Percentiles rank a stretch among this genome's conserved stretches.
phyloP scores from a whole-genome alignment of 371 early-diverging fungal genomes.

The Thermomucor indicae-seudaticae region DNA sequence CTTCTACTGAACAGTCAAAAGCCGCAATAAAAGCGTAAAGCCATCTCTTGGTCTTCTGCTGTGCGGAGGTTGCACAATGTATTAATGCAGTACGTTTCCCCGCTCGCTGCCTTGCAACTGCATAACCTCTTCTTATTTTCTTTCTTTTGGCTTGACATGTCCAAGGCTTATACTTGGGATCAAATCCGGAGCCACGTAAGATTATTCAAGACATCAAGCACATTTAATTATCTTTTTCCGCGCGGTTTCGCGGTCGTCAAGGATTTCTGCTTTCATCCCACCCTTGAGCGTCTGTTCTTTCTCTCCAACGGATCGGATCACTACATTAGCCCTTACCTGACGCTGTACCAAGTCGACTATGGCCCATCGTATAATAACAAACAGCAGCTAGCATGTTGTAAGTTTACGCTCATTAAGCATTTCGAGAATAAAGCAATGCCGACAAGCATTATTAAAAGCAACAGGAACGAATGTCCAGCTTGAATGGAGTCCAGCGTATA shows the following conservation, averaged over 20 bases:
- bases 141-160: slow-evolving; percentile 6
- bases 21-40: neutral
- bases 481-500: slow-evolving; percentile 2
- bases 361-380: neutral
- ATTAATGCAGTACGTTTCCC: too few relatives aligned
- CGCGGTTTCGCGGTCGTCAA: slow-evolving; percentile 40
- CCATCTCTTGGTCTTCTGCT: neutral
- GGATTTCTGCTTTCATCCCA: slow-evolving; percentile 55
- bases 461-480: neutral
- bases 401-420: neutral
- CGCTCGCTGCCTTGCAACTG: too few relatives aligned
- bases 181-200: slow-evolving; percentile 55
- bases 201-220: slow-evolving; percentile 44
- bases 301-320: slow-evolving; percentile 45
- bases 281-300: slow-evolving; percentile 47
- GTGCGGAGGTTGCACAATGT: neutral
- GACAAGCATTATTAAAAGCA: neutral
- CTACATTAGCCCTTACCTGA: slow-evolving; percentile 13
- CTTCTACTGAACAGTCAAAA: too few relatives aligned
- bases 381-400: neutral
- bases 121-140: too few relatives aligned
- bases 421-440: neutral
- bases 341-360: slow-evolving; percentile 23
- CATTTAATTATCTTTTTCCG: slow-evolving; percentile 24
- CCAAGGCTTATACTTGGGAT: slow-evolving; percentile 52